Evolutionary conservation across 2,329 filamentous ascomycete genomes (phyloP).

Genomic region (Monilinia vaccinii-corymbosi): DNA sequence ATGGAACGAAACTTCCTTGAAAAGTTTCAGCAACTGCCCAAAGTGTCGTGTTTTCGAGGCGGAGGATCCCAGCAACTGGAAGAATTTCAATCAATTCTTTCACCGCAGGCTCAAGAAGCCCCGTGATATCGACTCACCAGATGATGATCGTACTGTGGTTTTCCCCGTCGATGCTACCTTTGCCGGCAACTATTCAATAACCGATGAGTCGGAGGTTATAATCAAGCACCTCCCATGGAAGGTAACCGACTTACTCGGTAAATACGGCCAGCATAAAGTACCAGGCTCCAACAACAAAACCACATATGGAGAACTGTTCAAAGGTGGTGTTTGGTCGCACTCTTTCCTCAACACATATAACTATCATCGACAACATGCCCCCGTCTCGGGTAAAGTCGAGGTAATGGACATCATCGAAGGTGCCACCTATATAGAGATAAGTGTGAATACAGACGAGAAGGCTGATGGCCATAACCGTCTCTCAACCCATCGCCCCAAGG

Average conservation of each 20-base stretch:
- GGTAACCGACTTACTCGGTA: constrained; percentile 29
- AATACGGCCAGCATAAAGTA: neutral
- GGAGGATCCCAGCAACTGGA: constrained; percentile 29
- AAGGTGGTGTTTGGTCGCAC: constrained; percentile 35
- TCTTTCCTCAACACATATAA: constrained; percentile 34
- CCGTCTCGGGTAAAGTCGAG: constrained; percentile 32
- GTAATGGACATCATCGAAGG: constrained; percentile 33
- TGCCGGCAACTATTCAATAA: constrained; percentile 20
- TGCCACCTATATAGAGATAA: constrained; percentile 32
- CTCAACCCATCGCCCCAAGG: constrained; percentile 3
- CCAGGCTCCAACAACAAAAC: constrained; percentile 19
- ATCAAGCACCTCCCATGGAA: constrained; percentile 34
- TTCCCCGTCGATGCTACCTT: constrained; percentile 33
- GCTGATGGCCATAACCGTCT: constrained; percentile 2
- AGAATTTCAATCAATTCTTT: constrained; percentile 36
- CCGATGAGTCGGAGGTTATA: constrained; percentile 21
- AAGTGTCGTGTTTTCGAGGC: constrained; percentile 29
- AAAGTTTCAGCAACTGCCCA: constrained; percentile 29
- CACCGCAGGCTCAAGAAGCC: constrained; percentile 31
- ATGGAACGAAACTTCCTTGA: constrained; percentile 26
- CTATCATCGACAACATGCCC: constrained; percentile 36
- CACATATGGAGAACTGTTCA: constrained; percentile 28
- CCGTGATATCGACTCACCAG: constrained; percentile 27
- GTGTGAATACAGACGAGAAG: constrained; percentile 9
- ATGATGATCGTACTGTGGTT: constrained; percentile 36